Base-by-base conservation (phyloP, 352 stramenopile genomes). In the Thraustotheca clavata region DNA sequence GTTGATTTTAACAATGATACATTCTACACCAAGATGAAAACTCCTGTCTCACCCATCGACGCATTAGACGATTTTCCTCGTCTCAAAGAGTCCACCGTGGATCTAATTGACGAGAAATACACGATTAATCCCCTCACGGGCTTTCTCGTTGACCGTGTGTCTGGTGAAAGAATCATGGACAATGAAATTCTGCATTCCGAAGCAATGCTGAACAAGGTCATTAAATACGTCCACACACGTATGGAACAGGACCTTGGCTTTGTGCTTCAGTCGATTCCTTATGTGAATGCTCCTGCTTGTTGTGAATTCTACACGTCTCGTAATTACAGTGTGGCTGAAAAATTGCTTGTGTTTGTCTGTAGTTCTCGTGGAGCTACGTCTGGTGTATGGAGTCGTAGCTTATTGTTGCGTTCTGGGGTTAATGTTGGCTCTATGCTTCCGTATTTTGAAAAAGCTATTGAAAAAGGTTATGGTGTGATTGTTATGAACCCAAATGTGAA, bases 401-500 rank as follows among this genome's bases (percentile, higher is more conserved):
- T 95, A 6, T 55, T 93, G 52, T 70, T 96, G 8, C 83, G 89
- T 49, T 80, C 93, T 36, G 88, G 88, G n/a, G 79, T 96, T 0
- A 71, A 84, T n/a, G 79, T 89, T n/a, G 88, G 88, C 3, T 90
- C 80, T 29, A 95, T 95, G 87, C 70, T 96, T 48, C 83, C 87
- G 16, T 95, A 91, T 63, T 90, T 96, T 54, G 73, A 88, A 48
- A 79, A 83, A 16, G 86, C 87, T 1, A 72, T 83, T 41, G 67
- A 74, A 11, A 74, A 77, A 2, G 88, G 88, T 2, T 96, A 91
- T 60, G 86, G 80, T 32, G 75, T 96, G 24, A 60, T 94, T 22
- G 84, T 96, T 22, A 89, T 93, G 74, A 94, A 94, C 67, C 87
- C 88, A 2, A 96, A 96, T 71, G 89, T 90, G 72, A 96, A 96